Percentiles rank a stretch among this genome's conserved stretches.
phyloP scores from a whole-genome alignment of 345 rosid genomes.

The Eutrema yunnanense region DNA sequence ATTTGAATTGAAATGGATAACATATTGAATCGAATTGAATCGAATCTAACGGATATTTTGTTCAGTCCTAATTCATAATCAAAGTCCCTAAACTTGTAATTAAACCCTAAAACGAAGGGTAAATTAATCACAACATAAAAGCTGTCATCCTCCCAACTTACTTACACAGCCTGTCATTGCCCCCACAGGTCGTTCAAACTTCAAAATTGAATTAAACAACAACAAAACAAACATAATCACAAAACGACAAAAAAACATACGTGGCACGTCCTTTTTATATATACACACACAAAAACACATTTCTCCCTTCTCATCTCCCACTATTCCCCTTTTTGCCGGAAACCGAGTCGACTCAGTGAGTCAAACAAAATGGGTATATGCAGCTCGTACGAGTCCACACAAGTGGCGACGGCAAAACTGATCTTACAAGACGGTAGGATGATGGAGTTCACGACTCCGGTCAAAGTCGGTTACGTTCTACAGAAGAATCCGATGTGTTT shows the following conservation, averaged over 20 bases:
- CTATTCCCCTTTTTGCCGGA: background rate
- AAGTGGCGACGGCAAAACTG: constrained; percentile 67
- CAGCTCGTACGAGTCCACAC: constrained; percentile 64
- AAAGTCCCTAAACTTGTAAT: constrained; percentile 13
- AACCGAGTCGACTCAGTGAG: constrained; percentile 11
- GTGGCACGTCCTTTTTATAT: constrained; percentile 29
- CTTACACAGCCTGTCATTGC: constrained; percentile 47
- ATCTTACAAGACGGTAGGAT: constrained; percentile 68
- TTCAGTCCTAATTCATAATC: background rate
- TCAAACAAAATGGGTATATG: constrained; percentile 63
- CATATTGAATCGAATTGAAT: no score
- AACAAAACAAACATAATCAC: background rate
- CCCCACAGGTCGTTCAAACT: constrained; percentile 51
- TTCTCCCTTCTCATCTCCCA: background rate
- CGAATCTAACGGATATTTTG: no score
- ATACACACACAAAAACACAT: background rate
- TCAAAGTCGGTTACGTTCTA: constrained; percentile 61
- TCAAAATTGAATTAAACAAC: background rate
- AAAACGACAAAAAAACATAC: constrained; percentile 30
- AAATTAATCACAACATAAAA: background rate
- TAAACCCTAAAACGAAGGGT: background rate
- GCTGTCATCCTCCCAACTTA: constrained; percentile 25
- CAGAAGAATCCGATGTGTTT: constrained; percentile 50
- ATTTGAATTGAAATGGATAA: no score
- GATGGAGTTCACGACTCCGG: constrained; percentile 67